Evolutionary conservation across 106 monocot species (phyloP).

Genomic region (Apostasia ramifera): DNA sequence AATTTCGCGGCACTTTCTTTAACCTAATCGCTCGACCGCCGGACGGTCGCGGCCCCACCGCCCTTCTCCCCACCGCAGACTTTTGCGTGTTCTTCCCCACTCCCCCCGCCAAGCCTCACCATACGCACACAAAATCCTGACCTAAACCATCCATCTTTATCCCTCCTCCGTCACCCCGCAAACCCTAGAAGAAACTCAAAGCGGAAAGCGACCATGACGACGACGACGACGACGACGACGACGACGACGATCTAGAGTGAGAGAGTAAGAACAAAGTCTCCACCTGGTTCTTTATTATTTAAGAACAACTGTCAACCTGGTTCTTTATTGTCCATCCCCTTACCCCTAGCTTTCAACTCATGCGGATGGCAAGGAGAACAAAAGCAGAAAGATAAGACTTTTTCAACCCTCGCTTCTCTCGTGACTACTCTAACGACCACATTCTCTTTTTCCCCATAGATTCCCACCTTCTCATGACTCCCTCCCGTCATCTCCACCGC

Average conservation of each 20-base stretch:
- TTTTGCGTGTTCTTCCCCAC: not conserved
- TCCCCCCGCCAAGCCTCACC: not conserved
- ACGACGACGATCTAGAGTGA: not conserved
- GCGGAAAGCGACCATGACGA: too few relatives aligned
- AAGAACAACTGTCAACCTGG: not conserved
- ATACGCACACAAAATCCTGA: not conserved
- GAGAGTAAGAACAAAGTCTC: not conserved
- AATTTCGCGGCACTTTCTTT: not conserved
- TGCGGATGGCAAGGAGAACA: not conserved
- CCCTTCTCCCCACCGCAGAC: not conserved
- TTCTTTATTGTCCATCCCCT: not conserved
- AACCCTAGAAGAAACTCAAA: too few relatives aligned
- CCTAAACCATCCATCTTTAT: not conserved
- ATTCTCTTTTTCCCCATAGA: not conserved
- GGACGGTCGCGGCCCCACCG: constrained; percentile 1
- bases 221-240: too few relatives aligned
- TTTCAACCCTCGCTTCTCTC: not conserved
- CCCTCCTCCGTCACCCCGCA: not conserved
- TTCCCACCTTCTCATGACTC: not conserved
- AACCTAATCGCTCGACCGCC: not conserved
- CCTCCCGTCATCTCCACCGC: not conserved
- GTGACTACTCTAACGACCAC: not conserved
- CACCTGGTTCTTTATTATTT: not conserved
- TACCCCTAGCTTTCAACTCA: not conserved
- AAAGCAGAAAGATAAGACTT: not conserved